Evolutionary conservation across 805 yeast genomes (phyloP).

Genomic region (Candida vaughaniae): DNA sequence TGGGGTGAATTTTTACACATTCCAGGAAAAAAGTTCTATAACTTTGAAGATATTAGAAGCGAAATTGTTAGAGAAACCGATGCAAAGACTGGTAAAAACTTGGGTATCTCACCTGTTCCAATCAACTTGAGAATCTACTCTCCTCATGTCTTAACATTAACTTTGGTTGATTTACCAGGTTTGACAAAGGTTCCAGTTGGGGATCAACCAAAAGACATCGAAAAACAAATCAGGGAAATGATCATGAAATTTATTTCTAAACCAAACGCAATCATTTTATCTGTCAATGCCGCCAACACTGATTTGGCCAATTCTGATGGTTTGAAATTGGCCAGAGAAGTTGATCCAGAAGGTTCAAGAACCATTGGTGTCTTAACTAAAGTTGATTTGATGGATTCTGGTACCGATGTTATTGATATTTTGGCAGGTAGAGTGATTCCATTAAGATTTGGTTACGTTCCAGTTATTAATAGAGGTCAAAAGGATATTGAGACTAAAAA

Average conservation of each 20-base stretch:
- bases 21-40: constrained; percentile 83
- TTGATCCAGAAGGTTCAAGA: constrained; percentile 93
- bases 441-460: constrained; percentile 91
- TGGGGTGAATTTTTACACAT: constrained; percentile 98
- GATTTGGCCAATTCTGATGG: constrained; percentile 98
- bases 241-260: constrained; percentile 88
- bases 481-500: constrained; percentile 88
- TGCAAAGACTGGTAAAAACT: constrained; percentile 73
- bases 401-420: constrained; percentile 95
- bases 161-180: constrained; percentile 96
- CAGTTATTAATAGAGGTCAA: constrained; percentile 96
- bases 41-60: constrained; percentile 82
- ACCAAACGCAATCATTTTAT: constrained; percentile 91
- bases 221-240: constrained; percentile 90
- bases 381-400: constrained; percentile 96
- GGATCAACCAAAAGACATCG: constrained; percentile 97
- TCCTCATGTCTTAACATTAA: constrained; percentile 90
- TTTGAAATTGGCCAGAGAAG: constrained; percentile 92
- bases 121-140: constrained; percentile 91
- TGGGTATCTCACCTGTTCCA: constrained; percentile 89
- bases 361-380: constrained; percentile 97
- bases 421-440: constrained; percentile 95
- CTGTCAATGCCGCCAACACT: constrained; percentile 95
- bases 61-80: constrained; percentile 94
- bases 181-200: constrained; percentile 98